Evolutionary conservation across 108 stramenopile genomes (phyloP).

Genomic region (Nitzschia inconspicua): DNA sequence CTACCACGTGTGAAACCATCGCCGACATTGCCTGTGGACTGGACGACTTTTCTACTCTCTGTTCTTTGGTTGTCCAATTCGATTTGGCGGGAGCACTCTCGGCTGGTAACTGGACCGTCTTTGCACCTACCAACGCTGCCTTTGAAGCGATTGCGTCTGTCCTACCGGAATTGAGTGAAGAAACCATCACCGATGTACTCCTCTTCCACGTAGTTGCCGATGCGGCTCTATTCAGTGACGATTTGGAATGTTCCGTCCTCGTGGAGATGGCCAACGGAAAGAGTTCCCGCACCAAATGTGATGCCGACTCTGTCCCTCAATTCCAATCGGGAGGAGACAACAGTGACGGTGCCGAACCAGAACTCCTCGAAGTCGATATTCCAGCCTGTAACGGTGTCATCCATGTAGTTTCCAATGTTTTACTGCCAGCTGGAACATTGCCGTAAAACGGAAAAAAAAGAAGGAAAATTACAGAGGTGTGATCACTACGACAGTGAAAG

Average conservation of each 20-base stretch:
- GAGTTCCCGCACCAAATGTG: neutral
- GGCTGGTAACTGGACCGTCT: neutral
- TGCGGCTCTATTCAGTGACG: neutral
- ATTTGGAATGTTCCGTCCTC: neutral
- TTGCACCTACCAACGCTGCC: slow-evolving; percentile 6
- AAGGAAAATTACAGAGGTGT: too few species aligned
- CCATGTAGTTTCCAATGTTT: neutral
- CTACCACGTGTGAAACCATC: too few species aligned
- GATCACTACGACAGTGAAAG: too few species aligned
- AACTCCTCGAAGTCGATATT: neutral
- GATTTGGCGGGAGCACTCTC: neutral
- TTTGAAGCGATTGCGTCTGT: neutral
- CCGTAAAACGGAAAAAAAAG: too few species aligned
- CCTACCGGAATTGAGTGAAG: neutral
- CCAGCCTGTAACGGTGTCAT: slow-evolving; percentile 3
- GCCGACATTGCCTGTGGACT: neutral
- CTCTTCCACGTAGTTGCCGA: neutral
- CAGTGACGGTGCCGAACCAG: neutral
- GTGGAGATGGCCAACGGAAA: slow-evolving; percentile 1
- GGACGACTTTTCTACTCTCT: neutral
- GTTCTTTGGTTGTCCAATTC: neutral
- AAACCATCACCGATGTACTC: neutral
- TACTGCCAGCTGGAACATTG: too few species aligned
- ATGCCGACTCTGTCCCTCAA: too few species aligned
- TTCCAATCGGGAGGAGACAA: too few species aligned